A percentile compares a stretch with the other conserved stretches of the same genome.
These are phyloP conservation scores for Polyporus tsugae DNA, from an alignment of 1,284 basidiomycete genomes.

Conservation along the genomic window DNA sequence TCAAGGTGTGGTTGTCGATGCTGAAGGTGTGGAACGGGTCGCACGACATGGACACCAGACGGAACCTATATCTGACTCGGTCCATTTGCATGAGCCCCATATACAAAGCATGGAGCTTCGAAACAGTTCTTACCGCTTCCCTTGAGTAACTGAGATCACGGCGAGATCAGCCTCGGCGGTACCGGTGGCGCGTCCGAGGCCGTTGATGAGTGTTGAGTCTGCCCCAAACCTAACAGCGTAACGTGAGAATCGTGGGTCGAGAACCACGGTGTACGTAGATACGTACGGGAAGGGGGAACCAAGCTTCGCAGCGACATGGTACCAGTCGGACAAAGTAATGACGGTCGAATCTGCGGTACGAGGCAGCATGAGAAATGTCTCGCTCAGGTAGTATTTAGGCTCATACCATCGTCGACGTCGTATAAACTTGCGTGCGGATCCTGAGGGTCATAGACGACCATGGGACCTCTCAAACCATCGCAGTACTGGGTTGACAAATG, in stretches of 20 bases:
- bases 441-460: constrained; percentile 52
- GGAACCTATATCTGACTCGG: constrained; percentile 41
- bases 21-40: constrained; percentile 43
- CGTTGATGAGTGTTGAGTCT: constrained; percentile 59
- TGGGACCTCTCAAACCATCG: constrained; percentile 45
- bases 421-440: constrained; percentile 49
- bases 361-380: neutral
- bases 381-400: neutral
- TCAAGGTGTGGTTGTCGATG: constrained; percentile 46
- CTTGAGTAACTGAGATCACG: constrained; percentile 41
- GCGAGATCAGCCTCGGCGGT: constrained; percentile 38
- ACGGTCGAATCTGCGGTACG: constrained; percentile 34
- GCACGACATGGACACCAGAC: constrained; percentile 59
- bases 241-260: neutral
- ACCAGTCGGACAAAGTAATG: constrained; percentile 39
- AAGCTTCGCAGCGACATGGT: constrained; percentile 31
- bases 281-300: constrained; percentile 30
- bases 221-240: neutral
- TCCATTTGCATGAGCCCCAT: neutral
- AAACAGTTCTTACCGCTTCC: constrained; percentile 43
- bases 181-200: constrained; percentile 45
- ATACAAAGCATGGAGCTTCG: neutral
- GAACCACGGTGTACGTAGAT: neutral
- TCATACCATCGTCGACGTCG: constrained; percentile 42
- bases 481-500: constrained; percentile 42